Base-by-base conservation (phyloP, 805 yeast genomes). In the Saccharomycopsis oosterbeekiorum region DNA sequence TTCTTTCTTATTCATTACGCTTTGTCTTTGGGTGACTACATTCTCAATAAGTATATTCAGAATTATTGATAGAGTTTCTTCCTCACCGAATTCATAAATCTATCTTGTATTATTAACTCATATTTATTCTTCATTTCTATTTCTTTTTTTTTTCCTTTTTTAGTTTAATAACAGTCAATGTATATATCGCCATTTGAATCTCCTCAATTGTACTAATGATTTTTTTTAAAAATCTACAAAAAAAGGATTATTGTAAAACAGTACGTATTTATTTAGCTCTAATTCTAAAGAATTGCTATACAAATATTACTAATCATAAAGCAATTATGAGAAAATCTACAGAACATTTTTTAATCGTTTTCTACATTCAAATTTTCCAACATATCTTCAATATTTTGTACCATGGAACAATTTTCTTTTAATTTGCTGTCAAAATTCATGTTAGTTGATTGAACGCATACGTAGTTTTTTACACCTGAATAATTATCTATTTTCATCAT, bases 21-120 rank as follows among this genome's bases (percentile, higher is more conserved):
- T 93, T 67, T 79, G 84, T 54, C 78, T 86, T 69, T 93, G 97
- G 97, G 89, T 94, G 47, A 70, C 85, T 24, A 86, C 97, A 0
- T 92, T 92, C 66, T 81, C 93, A 10, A 82, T 93, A 57, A 87
- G 96, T 71, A 84, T 91, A 10, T 77, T 89, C 64, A 78, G 97
- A 64, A 90, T 92, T 51, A 91, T 92, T 4, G 89, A 86, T 65
- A 79, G 83, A 70, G 89, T 82, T 15, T 29, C 56, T 17, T 55
- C 61, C 4, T 57, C 59, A 14, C 61, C 61, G 2, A 55, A 59
- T 50, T 42, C 61, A 17, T 59, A 17, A 59, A 24, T 2, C n/a
- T 9, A 41, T 9, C n/a, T 2, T 14, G 17, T 24, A 15, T 41
- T 21, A n/a, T 40, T 36, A 37, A 5, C 2, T 40, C 11, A 12